These are phyloP conservation scores for Dendrobium officinale DNA, from an alignment of 106 monocot genomes.

Conservation along the genomic window DNA sequence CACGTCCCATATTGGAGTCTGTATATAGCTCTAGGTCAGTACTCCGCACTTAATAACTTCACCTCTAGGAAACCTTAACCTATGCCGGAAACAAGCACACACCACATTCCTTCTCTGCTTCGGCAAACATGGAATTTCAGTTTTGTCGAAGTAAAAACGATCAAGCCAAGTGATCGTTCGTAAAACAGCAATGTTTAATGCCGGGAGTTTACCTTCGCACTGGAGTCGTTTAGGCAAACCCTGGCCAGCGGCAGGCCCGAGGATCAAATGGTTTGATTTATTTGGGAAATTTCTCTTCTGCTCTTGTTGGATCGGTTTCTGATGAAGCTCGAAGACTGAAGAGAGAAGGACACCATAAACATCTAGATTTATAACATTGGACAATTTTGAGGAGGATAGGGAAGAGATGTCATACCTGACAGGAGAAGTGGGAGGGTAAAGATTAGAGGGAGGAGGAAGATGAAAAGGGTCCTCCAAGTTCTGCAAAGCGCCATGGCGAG, in stretches of 20 bases:
- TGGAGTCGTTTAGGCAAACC: slow-evolving; percentile 82
- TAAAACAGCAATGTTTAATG: not conserved
- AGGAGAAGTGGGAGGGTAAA: slow-evolving; percentile 46
- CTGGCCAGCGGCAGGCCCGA: slow-evolving; percentile 75
- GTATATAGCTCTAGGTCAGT: too few species aligned
- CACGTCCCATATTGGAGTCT: too few species aligned
- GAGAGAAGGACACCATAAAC: not conserved
- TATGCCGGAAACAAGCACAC: not conserved
- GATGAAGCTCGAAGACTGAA: slow-evolving; percentile 59
- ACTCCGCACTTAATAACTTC: not conserved
- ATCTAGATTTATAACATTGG: not conserved
- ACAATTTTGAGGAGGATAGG: not conserved
- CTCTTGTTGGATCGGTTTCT: slow-evolving; percentile 5
- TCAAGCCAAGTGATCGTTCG: not conserved
- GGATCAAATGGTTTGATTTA: slow-evolving; percentile 55
- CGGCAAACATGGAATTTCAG: not conserved
- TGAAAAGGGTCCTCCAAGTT: slow-evolving; percentile 29
- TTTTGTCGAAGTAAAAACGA: not conserved
- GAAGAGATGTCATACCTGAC: slow-evolving; percentile 24
- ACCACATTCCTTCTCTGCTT: not conserved
- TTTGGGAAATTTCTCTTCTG: slow-evolving; percentile 12
- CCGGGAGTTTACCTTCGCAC: slow-evolving; percentile 46
- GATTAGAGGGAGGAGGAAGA: slow-evolving; percentile 38
- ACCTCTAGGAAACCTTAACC: not conserved
- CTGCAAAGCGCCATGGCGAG: slow-evolving; percentile 20